phyloP scores from a whole-genome alignment of 2,329 filamentous ascomycete species.

The Phialocephala subalpina region DNA sequence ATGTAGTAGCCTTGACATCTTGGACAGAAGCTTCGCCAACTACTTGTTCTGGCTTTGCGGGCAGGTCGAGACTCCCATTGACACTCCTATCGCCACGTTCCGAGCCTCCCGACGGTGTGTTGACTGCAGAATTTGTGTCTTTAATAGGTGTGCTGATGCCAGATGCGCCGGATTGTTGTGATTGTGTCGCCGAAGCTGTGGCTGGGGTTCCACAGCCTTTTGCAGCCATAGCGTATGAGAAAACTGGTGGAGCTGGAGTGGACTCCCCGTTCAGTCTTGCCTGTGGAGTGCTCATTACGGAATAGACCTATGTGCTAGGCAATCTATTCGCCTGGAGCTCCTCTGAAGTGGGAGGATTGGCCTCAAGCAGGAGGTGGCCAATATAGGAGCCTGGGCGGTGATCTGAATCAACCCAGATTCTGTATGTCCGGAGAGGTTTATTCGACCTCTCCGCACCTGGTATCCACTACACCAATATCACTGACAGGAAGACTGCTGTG shows the following conservation, averaged over 20 bases:
- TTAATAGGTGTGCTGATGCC: constrained; percentile 43
- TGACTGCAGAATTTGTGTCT: constrained; percentile 37
- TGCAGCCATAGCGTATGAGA: constrained; percentile 96
- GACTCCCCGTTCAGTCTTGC: constrained; percentile 46
- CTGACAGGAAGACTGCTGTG: constrained; percentile 10
- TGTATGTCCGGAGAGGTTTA: constrained; percentile 48
- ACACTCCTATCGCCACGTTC: constrained; percentile 38
- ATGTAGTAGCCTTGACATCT: constrained; percentile 34
- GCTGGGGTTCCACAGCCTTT: constrained; percentile 67
- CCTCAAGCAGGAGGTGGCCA: constrained; percentile 24
- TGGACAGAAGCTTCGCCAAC: constrained; percentile 28
- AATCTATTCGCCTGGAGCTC: constrained; percentile 20
- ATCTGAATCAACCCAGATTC: constrained; percentile 40
- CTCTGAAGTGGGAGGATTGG: constrained; percentile 21
- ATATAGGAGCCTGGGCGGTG: constrained; percentile 31
- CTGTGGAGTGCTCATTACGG: constrained; percentile 51
- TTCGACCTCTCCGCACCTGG: constrained; percentile 47
- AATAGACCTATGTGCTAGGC: constrained; percentile 19
- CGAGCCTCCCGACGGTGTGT: constrained; percentile 39
- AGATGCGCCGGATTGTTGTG: constrained; percentile 42
- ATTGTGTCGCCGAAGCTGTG: constrained; percentile 37
- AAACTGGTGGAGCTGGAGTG: constrained; percentile 59
- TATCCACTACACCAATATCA: constrained; percentile 30
- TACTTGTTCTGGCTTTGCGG: constrained; percentile 31
- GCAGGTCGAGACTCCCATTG: constrained; percentile 36